A percentile compares a stretch with the other conserved stretches of the same genome.
phyloP scores from a whole-genome alignment of 192 early-diverging fungal genomes.

The Linnemannia hyalina region DNA sequence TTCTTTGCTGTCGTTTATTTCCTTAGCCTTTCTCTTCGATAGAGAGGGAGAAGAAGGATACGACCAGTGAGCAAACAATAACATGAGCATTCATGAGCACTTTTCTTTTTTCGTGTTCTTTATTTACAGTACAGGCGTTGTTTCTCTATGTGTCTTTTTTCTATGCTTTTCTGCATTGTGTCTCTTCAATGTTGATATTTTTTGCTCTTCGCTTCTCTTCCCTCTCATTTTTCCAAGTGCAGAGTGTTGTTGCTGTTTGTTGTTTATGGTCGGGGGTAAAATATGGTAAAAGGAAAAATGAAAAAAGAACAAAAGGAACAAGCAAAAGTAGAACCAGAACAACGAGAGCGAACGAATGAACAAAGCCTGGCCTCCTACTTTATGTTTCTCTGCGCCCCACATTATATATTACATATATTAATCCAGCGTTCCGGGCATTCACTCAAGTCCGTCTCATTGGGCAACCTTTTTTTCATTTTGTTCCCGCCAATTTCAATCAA shows the following conservation, averaged over 20 bases:
- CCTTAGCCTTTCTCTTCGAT: background rate
- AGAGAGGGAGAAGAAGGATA: background rate
- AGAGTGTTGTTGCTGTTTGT: background rate
- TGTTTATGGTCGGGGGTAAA: background rate
- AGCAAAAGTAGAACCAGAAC: background rate
- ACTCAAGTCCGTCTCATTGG: background rate
- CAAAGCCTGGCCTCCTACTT: background rate
- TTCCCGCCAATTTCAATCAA: slow-evolving; percentile 16
- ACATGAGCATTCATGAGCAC: slow-evolving; percentile 23
- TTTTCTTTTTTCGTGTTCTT: slow-evolving; percentile 1
- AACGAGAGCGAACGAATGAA: background rate
- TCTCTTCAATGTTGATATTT: background rate
- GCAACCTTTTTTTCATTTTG: background rate
- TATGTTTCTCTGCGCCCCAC: background rate
- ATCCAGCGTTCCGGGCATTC: background rate
- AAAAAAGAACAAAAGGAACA: background rate
- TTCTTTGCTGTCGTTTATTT: background rate
- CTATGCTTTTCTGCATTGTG: too few species aligned
- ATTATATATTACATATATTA: background rate
- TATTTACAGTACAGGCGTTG: background rate
- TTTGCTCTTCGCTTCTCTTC: background rate
- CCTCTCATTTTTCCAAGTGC: background rate
- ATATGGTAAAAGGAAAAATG: background rate
- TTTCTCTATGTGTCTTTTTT: background rate
- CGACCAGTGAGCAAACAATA: slow-evolving; percentile 7